A percentile compares a stretch with the other conserved stretches of the same genome.
Evolutionary conservation across 148 eudicot genomes (phyloP).

Genomic region (Polygonum maritimum): DNA sequence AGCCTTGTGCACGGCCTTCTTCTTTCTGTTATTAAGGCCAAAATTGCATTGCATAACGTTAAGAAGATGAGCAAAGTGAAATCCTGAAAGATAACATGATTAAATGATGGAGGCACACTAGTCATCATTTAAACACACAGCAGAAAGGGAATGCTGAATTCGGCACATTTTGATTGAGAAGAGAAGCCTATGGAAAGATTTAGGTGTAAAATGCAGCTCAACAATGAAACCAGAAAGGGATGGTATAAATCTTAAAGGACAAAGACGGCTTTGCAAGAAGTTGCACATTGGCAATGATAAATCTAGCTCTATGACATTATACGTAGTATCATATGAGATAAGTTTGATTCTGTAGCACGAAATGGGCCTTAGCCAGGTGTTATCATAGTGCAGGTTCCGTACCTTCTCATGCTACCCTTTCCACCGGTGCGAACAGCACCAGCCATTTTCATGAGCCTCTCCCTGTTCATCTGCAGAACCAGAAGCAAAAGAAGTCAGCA

Average conservation of each 20-base stretch:
- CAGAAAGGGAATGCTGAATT: background rate
- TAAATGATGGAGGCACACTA: too few species aligned
- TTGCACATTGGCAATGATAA: background rate
- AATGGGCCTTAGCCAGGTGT: background rate
- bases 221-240: background rate
- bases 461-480: conserved; percentile 56
- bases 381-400: background rate
- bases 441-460: conserved; percentile 73
- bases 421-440: conserved; percentile 80
- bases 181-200: background rate
- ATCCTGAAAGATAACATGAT: too few species aligned
- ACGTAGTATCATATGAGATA: background rate
- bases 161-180: background rate
- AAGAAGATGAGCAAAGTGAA: too few species aligned
- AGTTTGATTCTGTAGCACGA: background rate
- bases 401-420: conserved; percentile 77
- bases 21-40: conserved; percentile 43
- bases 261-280: background rate
- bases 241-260: background rate
- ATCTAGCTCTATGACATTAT: background rate
- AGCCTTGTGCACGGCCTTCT: conserved; percentile 90
- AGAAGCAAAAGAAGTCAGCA: background rate
- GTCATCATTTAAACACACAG: background rate
- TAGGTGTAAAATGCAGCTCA: background rate
- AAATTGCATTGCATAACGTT: too few species aligned